These are phyloP conservation scores for Haplosporangium sp. DNA, from an alignment of 371 early-diverging fungal species.

Conservation along the genomic window DNA sequence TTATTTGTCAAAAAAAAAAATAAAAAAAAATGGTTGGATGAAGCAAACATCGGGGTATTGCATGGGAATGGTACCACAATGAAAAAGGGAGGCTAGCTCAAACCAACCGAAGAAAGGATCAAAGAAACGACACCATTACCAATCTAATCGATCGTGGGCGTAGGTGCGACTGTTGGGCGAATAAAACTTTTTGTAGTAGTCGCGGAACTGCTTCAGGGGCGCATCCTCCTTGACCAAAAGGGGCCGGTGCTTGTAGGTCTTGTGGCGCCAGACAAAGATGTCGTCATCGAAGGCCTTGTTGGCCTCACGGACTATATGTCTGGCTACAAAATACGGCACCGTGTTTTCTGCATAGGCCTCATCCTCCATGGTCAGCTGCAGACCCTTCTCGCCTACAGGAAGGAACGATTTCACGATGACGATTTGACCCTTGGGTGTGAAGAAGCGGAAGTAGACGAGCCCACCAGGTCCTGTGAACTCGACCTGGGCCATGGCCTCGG, in stretches of 20 bases:
- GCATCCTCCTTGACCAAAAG: slow-evolving; percentile 50
- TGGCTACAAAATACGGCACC: slow-evolving; percentile 38
- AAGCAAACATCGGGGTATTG: too few relatives aligned
- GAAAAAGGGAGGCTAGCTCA: too few relatives aligned
- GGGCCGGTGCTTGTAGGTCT: slow-evolving; percentile 42
- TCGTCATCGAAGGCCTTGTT: slow-evolving; percentile 55
- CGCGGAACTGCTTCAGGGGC: slow-evolving; percentile 52
- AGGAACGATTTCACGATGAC: slow-evolving; percentile 46
- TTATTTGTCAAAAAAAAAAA: too few relatives aligned
- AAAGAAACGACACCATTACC: slow-evolving; percentile 8
- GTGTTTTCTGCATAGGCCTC: slow-evolving; percentile 51
- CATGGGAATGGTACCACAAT: too few relatives aligned
- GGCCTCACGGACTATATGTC: slow-evolving; percentile 45
- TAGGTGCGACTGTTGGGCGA: slow-evolving; percentile 55
- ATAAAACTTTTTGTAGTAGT: slow-evolving; percentile 51
- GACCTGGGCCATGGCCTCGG: slow-evolving; percentile 44
- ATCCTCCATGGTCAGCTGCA: slow-evolving; percentile 52
- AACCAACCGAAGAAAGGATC: too few relatives aligned
- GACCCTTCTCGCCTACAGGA: slow-evolving; percentile 50
- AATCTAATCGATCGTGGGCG: slow-evolving; percentile 46
- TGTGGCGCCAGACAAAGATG: slow-evolving; percentile 55
- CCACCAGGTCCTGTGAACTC: slow-evolving; percentile 54
- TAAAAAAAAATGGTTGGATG: too few relatives aligned
- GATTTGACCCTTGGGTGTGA: slow-evolving; percentile 45
- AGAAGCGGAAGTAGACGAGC: slow-evolving; percentile 54